These are phyloP conservation scores for Stenogyne calaminthoides DNA, from an alignment of 305 asterid genomes.

Conservation along the genomic window DNA sequence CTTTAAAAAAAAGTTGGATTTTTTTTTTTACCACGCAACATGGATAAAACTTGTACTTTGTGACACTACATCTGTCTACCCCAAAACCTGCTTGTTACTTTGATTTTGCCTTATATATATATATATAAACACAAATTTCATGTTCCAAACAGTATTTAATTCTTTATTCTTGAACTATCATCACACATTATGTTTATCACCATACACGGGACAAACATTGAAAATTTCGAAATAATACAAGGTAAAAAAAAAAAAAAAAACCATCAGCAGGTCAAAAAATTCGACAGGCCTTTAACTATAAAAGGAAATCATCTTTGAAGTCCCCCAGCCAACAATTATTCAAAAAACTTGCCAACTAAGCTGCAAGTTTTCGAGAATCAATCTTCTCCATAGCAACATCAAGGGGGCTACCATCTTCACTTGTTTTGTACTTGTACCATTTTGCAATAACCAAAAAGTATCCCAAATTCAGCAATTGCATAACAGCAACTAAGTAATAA, in stretches of 20 bases:
- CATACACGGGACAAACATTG: too few species aligned
- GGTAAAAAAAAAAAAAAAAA: neutral
- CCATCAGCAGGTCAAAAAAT: neutral
- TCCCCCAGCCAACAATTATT: neutral
- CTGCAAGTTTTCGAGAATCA: constrained; percentile 33
- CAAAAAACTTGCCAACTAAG: constrained; percentile 25
- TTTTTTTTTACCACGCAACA: too few species aligned
- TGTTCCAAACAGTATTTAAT: too few species aligned
- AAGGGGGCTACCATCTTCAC: constrained; percentile 15
- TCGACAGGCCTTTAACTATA: neutral
- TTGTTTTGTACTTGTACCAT: constrained; percentile 64
- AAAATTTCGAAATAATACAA: too few species aligned
- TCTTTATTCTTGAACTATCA: too few species aligned
- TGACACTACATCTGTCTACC: too few species aligned
- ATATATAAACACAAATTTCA: too few species aligned
- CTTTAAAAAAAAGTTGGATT: too few species aligned
- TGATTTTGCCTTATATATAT: too few species aligned
- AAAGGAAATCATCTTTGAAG: neutral
- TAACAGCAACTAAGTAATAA: constrained; percentile 61
- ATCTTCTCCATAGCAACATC: constrained; percentile 48
- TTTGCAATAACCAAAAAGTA: constrained; percentile 60
- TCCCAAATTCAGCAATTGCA: constrained; percentile 47
- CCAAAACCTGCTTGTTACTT: too few species aligned
- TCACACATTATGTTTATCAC: too few species aligned
- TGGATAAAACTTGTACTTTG: too few species aligned